A percentile compares a stretch with the other conserved stretches of the same genome.
Conservation (phyloP, 129 eudicot genomes). For the Flaveria robusta region DNA sequence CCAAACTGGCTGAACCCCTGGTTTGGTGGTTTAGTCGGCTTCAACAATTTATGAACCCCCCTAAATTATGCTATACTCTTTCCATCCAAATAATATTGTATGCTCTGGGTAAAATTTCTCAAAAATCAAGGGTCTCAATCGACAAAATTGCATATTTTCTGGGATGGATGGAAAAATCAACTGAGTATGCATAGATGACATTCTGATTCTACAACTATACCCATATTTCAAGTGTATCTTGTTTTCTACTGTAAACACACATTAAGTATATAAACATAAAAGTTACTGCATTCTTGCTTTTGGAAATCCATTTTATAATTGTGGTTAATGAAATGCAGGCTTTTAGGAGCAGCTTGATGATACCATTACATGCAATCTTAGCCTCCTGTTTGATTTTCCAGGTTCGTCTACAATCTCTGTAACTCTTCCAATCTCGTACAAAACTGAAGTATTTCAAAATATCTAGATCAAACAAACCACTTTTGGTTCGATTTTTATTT, state of each 20-base stretch:
- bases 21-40: neutral
- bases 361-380: constrained; percentile 73
- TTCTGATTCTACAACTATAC: neutral
- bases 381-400: constrained; percentile 73
- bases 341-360: constrained; percentile 82
- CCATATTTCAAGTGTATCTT: neutral
- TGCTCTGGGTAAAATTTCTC: neutral
- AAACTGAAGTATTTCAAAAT: neutral
- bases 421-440: neutral
- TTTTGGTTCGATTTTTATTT: neutral
- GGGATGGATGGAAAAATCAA: no score
- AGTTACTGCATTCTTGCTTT: neutral
- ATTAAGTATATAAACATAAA: neutral
- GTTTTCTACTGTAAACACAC: neutral
- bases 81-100: constrained; percentile 8
- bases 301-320: neutral
- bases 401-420: constrained; percentile 37
- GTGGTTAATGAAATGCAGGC: constrained; percentile 56
- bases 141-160: no score
- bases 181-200: neutral
- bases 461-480: neutral
- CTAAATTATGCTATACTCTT: neutral
- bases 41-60: neutral
- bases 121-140: neutral
- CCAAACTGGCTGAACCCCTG: neutral